Evolutionary conservation across 2,329 filamentous ascomycete species (phyloP).

Genomic region (Alternaria panax): DNA sequence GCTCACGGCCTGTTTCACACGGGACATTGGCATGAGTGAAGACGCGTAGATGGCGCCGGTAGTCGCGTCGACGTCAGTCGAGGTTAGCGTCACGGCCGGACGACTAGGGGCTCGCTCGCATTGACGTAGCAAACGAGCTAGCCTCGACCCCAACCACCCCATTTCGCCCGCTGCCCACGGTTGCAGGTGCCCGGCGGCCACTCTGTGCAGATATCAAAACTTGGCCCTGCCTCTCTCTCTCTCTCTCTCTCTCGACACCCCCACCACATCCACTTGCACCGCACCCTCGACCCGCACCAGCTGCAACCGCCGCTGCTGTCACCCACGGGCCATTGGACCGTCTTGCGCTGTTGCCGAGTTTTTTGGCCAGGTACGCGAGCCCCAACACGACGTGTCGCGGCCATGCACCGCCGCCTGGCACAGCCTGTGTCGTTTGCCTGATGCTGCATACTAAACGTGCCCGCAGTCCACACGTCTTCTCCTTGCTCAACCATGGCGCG

Average conservation of each 20-base stretch:
- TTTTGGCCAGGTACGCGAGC: conserved; percentile 17
- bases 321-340: conserved; percentile 18
- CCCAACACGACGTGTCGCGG: conserved; percentile 5
- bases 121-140: conserved; percentile 22
- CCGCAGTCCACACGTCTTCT: background rate
- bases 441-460: background rate
- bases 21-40: conserved; percentile 5
- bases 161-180: conserved; percentile 13
- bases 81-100: conserved; percentile 12
- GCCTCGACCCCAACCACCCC: conserved; percentile 20
- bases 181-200: conserved; percentile 6
- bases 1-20: conserved; percentile 3
- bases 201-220: conserved; percentile 3
- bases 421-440: background rate
- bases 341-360: conserved; percentile 10
- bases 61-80: conserved; percentile 41
- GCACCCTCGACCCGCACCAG: background rate
- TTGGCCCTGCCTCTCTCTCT: conserved; percentile 8
- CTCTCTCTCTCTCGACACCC: conserved; percentile 2
- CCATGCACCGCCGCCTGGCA: conserved; percentile 2
- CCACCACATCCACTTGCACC: conserved; percentile 5
- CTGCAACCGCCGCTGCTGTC: background rate
- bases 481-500: conserved; percentile 40
- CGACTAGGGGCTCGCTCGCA: conserved; percentile 12
- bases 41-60: conserved; percentile 26